Evolutionary conservation across 1,284 basidiomycete genomes (phyloP), one percentile per base, ranked within the genome.

Genomic region (Schizopora paradoxa): DNA sequence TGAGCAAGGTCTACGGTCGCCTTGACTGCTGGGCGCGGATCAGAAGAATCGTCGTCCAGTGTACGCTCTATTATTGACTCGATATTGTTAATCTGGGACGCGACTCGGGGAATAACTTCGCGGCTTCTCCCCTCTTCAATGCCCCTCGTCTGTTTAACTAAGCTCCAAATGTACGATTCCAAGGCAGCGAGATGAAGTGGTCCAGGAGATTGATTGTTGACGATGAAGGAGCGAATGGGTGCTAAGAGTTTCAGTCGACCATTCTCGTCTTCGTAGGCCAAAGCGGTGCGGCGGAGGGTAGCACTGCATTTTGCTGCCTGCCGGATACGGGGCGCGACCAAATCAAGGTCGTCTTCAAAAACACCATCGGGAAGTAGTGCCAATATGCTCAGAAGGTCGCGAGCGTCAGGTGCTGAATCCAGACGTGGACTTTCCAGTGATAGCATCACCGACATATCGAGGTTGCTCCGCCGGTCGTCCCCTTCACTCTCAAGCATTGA

Each of bases 291-390:
- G 10, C 25, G 36, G 27, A 49, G 48, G 6, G 18, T 26, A 6
- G 32, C 16, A 14, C 29, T 29, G 29, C 29, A 26, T 6, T 37
- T 25, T 11, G 16, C 22, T 6, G 35, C 29, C 18, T 28, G 8
- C 22, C 37, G 6, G 10, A 41, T 6, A 3, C 29, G 13, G 19
- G 43, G 28, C 8, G 26, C 19, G 5, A 28, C 31, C 14, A 33
- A 14, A 3, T 22, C 37, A 8, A 46, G 38, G 19, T 46, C 44
- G 16, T 46, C 44, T 3, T 28, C 21, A 3, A 11, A 23, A 13
- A 51, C n/a, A 11, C 51, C 51, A 29, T 45, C 40, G 5, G 51
- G 51, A 25, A 52, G 43, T 19, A 52, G 22, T n/a, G 42, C 26
- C 10, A 52, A 47, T 3, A 45, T 5, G 11, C 21, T 18, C 8